phyloP scores from a whole-genome alignment of 768 basidiomycete genomes.

The Boletus speciosus region DNA sequence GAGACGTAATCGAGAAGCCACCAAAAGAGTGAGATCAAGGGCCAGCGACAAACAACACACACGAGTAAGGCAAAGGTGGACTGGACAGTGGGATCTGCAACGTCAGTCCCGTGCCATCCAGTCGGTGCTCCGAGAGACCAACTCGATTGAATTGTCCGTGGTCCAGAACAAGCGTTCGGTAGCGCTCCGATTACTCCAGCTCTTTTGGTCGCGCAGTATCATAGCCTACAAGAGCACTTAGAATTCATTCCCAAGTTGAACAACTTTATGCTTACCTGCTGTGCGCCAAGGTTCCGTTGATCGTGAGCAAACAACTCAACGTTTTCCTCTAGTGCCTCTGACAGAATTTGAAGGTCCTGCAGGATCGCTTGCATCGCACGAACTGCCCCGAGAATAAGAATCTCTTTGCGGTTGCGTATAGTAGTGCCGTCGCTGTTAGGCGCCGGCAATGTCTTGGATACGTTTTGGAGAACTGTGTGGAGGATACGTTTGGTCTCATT shows the following conservation, averaged over 20 bases:
- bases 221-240: conserved; percentile 61
- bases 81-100: not conserved
- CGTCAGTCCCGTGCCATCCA: conserved; percentile 74
- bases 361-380: conserved; percentile 81
- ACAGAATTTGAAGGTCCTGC: conserved; percentile 81
- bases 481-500: conserved; percentile 89
- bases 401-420: conserved; percentile 72
- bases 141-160: conserved; percentile 84
- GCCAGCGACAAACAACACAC: conserved; percentile 10
- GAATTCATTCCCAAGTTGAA: not conserved
- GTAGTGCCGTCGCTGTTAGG: conserved; percentile 46
- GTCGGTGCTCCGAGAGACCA: conserved; percentile 80
- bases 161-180: conserved; percentile 94
- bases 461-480: conserved; percentile 83
- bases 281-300: conserved; percentile 93
- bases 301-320: conserved; percentile 90
- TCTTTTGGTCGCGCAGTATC: conserved; percentile 93
- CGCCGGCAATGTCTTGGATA: conserved; percentile 68
- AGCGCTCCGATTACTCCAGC: conserved; percentile 88
- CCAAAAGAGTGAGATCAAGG: conserved; percentile 4
- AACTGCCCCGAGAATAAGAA: conserved; percentile 67
- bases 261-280: conserved; percentile 63
- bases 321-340: conserved; percentile 88
- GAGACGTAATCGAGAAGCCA: conserved; percentile 4
- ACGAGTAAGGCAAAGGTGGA: not conserved